Percentiles rank a stretch among this genome's conserved stretches.
Conservation (phyloP, 768 basidiomycete genomes). For the Mycena vitilis region DNA sequence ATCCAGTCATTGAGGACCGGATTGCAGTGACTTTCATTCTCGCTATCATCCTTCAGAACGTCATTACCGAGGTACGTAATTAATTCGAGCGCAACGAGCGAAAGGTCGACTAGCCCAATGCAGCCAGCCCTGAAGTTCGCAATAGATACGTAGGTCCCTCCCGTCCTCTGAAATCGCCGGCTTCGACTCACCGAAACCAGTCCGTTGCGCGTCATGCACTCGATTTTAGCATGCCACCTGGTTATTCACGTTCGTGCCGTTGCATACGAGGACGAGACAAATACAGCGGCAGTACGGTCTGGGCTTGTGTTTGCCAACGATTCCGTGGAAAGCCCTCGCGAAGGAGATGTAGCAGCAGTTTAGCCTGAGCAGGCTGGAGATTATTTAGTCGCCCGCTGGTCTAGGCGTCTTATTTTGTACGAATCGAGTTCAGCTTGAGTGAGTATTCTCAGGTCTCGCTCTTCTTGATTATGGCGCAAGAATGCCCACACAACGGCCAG, state of each 20-base stretch:
- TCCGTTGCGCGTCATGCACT: conserved; percentile 24
- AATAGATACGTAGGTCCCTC: conserved; percentile 6
- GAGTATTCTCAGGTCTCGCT: too few relatives aligned
- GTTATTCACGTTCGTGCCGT: conserved; percentile 25
- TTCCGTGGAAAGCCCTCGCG: neutral
- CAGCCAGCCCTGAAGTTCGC: conserved; percentile 16
- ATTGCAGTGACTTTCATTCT: conserved; percentile 8
- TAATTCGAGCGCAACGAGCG: too few relatives aligned
- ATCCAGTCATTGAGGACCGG: neutral
- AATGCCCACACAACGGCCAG: too few relatives aligned
- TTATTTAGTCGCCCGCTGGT: neutral
- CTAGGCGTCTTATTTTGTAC: too few relatives aligned
- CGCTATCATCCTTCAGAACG: conserved; percentile 8
- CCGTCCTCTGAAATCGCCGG: neutral
- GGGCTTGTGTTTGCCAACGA: conserved; percentile 8
- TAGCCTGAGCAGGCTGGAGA: neutral
- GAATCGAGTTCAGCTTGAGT: too few relatives aligned
- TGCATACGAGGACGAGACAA: conserved; percentile 5
- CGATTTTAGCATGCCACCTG: conserved; percentile 21
- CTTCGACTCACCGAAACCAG: conserved; percentile 1
- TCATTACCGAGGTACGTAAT: neutral
- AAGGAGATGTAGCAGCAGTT: neutral
- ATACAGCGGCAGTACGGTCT: neutral
- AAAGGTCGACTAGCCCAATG: neutral
- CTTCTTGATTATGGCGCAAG: too few relatives aligned